Evolutionary conservation across 768 basidiomycete genomes (phyloP).

Genomic region (Pholiota conissans): DNA sequence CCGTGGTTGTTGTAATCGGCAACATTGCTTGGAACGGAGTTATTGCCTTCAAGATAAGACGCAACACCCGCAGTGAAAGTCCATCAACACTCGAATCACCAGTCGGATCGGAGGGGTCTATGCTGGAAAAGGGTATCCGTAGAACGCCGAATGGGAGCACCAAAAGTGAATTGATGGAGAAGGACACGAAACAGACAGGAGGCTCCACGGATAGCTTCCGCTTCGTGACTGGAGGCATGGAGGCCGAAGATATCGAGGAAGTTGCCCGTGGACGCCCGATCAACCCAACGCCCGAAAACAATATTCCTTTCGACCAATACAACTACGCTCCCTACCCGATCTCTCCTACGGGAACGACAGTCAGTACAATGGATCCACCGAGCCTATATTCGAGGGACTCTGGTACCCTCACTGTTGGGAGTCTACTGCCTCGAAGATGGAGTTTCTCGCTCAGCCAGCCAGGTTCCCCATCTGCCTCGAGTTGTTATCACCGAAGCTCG

Average conservation of each 20-base stretch:
- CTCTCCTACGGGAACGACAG: slow-evolving; percentile 38
- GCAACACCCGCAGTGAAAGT: slow-evolving; percentile 8
- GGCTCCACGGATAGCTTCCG: slow-evolving; percentile 12
- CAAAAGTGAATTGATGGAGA: slow-evolving; percentile 7
- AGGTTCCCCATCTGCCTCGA: slow-evolving; percentile 24
- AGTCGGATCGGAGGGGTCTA: slow-evolving; percentile 30
- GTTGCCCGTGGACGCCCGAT: slow-evolving; percentile 35
- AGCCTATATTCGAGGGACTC: slow-evolving; percentile 35
- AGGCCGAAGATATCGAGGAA: slow-evolving; percentile 10
- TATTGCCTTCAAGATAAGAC: slow-evolving; percentile 29
- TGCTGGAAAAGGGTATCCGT: slow-evolving; percentile 38
- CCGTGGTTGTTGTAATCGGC: slow-evolving; percentile 67
- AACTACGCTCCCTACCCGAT: slow-evolving; percentile 46
- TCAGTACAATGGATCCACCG: slow-evolving; percentile 28
- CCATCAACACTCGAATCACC: slow-evolving; percentile 15
- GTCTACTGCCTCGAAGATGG: slow-evolving; percentile 38
- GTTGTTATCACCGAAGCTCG: slow-evolving; percentile 16
- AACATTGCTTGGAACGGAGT: slow-evolving; percentile 60
- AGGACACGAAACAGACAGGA: background rate
- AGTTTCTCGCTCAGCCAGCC: slow-evolving; percentile 33
- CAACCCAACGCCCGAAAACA: slow-evolving; percentile 56
- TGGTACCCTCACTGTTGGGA: slow-evolving; percentile 38
- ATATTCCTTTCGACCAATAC: slow-evolving; percentile 37
- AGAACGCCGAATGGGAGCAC: slow-evolving; percentile 10
- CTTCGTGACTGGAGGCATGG: background rate